phyloP scores from a whole-genome alignment of 768 basidiomycete species.

The Pleurotus tuber-regium region DNA sequence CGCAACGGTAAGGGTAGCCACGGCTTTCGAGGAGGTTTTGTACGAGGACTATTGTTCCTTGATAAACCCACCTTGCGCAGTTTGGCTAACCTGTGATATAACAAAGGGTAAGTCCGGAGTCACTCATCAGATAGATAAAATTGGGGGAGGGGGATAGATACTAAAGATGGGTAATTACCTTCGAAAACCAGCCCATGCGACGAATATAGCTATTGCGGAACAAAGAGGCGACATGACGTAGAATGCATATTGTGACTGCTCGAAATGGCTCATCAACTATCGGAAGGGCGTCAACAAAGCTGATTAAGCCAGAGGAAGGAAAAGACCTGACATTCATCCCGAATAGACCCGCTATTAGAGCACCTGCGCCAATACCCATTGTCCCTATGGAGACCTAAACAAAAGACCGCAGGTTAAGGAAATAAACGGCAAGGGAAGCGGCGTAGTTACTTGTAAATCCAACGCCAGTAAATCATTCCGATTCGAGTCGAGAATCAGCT shows the following conservation, averaged over 20 bases:
- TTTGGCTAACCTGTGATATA: constrained; percentile 33
- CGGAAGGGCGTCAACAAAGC: constrained; percentile 13
- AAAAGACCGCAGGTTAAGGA: constrained; percentile 8
- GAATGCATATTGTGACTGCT: constrained; percentile 74
- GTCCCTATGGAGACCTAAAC: constrained; percentile 87
- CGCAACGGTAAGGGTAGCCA: constrained; percentile 51
- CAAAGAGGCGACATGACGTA: constrained; percentile 59
- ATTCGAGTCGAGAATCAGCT: constrained; percentile 94
- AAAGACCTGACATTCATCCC: constrained; percentile 86
- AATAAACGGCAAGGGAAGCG: neutral
- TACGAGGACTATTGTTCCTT: constrained; percentile 27
- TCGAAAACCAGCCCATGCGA: constrained; percentile 66
- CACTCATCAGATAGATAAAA: constrained; percentile 10
- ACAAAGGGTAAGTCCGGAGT: constrained; percentile 8
- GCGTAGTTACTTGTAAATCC: constrained; percentile 70
- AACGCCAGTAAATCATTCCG: constrained; percentile 89
- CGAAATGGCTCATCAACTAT: constrained; percentile 74
- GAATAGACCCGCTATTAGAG: constrained; percentile 86
- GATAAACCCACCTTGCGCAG: constrained; percentile 48
- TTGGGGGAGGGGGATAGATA: neutral
- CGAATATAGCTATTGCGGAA: constrained; percentile 53
- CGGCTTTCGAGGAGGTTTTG: constrained; percentile 19
- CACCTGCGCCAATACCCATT: constrained; percentile 88
- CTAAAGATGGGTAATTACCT: constrained; percentile 34
- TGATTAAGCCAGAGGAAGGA: constrained; percentile 11